Base-by-base conservation (phyloP, 108 stramenopile genomes). In the Pseudonitzschia delicatissima region DNA sequence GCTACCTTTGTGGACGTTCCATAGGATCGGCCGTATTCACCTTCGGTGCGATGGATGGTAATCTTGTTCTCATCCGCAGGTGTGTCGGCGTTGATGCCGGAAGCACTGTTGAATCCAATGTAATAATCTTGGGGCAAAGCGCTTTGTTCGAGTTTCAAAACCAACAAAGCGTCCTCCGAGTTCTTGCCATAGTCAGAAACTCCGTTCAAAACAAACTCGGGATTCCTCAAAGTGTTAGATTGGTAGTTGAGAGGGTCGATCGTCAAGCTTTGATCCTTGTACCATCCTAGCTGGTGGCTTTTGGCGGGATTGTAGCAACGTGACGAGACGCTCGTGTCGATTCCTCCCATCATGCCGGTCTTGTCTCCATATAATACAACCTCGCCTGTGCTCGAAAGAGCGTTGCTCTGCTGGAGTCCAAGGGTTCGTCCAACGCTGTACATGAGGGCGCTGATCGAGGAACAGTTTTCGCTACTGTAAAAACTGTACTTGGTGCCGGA, bases 371-470 rank as follows among this genome's bases (percentile, higher is more conserved):
- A 87, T 17, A 33, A 33, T 25, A n/a, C n/a, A n/a, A n/a, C n/a
- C 18, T 34, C 33, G 13, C 13, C 44, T 53, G 5, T 32, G 57
- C 57, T 90, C 77, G 11, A 32, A 66, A 81, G 85, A 34, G 44
- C 72, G 21, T 81, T 50, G 25, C 82, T 52, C 40, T 90, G 89
- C 2, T 26, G 53, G 20, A 86, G 68, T 21, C 64, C 69, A 33
- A 87, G 36, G 40, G 81, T 91, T 72, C 86, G 86, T 18, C 83
- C 87, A 7, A 86, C 35, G 57, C 86, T 85, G 60, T 90, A 85
- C 62, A 82, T 60, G 27, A 68, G 67, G 17, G 69, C 59, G 28
- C 66, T 67, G 0, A 70, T 23, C 20, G 60, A 64, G 29, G 49
- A 48, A 42, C 85, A 84, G 81, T 79, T 80, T 20, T 73, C 26